These are phyloP conservation scores for Penicillium paxilli DNA, from an alignment of 495 filamentous ascomycete genomes.

Conservation along the genomic window DNA sequence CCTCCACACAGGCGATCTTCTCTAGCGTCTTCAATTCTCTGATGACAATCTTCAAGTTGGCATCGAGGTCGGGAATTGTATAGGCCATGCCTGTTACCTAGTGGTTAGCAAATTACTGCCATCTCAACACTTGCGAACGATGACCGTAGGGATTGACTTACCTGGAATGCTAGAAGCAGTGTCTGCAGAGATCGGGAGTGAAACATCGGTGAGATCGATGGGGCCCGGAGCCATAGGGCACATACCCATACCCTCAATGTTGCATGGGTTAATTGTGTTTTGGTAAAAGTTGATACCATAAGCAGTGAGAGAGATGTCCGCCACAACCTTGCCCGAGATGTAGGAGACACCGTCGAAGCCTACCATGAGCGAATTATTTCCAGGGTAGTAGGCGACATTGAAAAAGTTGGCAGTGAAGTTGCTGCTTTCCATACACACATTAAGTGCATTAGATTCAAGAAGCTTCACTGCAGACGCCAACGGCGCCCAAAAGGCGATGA, in stretches of 20 bases:
- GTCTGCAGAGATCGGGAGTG: constrained; percentile 55
- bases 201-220: constrained; percentile 69
- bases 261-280: constrained; percentile 75
- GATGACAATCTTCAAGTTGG: constrained; percentile 78
- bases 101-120: background rate
- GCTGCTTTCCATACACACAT: constrained; percentile 73
- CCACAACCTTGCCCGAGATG: constrained; percentile 80
- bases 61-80: constrained; percentile 89
- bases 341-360: constrained; percentile 81
- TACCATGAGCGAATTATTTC: constrained; percentile 69
- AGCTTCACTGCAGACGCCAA: constrained; percentile 40
- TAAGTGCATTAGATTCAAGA: constrained; percentile 75
- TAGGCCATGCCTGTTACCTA: constrained; percentile 66
- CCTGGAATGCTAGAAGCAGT: constrained; percentile 69
- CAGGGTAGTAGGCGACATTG: constrained; percentile 75
- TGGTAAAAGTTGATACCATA: constrained; percentile 75
- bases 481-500: constrained; percentile 43
- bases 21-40: constrained; percentile 60
- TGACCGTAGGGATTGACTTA: constrained; percentile 25
- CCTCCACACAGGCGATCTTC: constrained; percentile 85
- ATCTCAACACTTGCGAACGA: background rate
- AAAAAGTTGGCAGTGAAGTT: constrained; percentile 83
- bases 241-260: constrained; percentile 66
- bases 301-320: constrained; percentile 72
- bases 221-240: constrained; percentile 92